Base-by-base conservation (phyloP, 2,329 filamentous ascomycete genomes). In the Neofusicoccum kwambonambiense region DNA sequence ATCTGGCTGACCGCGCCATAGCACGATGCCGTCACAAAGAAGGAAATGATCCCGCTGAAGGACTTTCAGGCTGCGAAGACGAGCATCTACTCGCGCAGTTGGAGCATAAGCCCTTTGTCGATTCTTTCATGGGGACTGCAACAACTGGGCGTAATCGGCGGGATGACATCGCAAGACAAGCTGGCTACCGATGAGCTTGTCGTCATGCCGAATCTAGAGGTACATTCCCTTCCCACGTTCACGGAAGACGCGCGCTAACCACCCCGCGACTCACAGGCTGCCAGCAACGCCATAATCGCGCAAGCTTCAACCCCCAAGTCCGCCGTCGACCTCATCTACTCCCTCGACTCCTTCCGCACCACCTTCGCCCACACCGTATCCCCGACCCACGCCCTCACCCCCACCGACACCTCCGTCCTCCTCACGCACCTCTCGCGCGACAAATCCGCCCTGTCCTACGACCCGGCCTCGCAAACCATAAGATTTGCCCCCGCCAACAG, bases 91-190 rank as follows among this genome's bases (percentile, higher is more conserved):
- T 81, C 83, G 68, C 84, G 83, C 62, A 86, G 86, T 58, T 92
- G 92, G 86, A 79, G 87, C n/a, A 82, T 87, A 1, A 82, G 88
- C 62, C 87, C 91, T 1, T 90, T 89, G 86, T 83, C 84, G 63
- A 83, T 93, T 4, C 77, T 95, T 69, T 85, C 84, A 9, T 97
- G 93, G 93, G 88, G 90, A 0, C 76, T 93, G 67, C 85, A 85
- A 62, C 88, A 91, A 72, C 76, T 92, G 15, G 91, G 90, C 1
- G 78, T 93, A 3, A 74, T 84, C 2, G 83, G 84, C 7, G 78
- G 78, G 1, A 69, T 79, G 8, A 73, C 72, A 4, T 78, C 76
- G 35, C 81, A 83, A 17, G 86, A 90, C 54, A 85, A 79, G 69
- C 77, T 91, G 41, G 85, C 86, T 0, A 80, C 78, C 12, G 89